phyloP scores from a whole-genome alignment of 2,329 filamentous ascomycete genomes.

The Aspergillus uvarum region DNA sequence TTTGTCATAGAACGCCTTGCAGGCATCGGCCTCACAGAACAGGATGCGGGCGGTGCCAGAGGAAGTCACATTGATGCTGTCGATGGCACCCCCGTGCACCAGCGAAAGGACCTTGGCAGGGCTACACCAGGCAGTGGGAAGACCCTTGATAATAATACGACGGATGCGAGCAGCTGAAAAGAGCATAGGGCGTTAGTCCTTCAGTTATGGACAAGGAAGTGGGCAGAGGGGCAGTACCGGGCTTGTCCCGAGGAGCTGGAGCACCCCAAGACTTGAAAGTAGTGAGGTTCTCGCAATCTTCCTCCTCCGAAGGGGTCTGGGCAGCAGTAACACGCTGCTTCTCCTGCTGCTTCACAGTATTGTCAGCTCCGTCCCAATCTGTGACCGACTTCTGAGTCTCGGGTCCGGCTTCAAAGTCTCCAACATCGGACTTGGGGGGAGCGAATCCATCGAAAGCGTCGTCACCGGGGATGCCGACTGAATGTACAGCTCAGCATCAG shows the following conservation, averaged over 20 bases:
- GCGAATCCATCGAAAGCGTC: not conserved
- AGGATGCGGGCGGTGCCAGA: slow-evolving; percentile 33
- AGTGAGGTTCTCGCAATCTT: slow-evolving; percentile 31
- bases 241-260: slow-evolving; percentile 25
- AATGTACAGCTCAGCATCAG: not conserved
- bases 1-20: slow-evolving; percentile 36
- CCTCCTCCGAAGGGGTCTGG: slow-evolving; percentile 5
- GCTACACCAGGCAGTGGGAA: slow-evolving; percentile 34
- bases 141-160: slow-evolving; percentile 35
- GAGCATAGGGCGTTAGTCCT: not conserved
- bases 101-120: slow-evolving; percentile 37
- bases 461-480: not conserved
- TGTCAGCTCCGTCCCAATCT: not conserved
- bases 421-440: not conserved
- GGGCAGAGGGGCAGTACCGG: slow-evolving; percentile 21
- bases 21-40: slow-evolving; percentile 37
- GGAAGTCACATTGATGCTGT: slow-evolving; percentile 28
- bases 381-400: not conserved
- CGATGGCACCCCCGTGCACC: slow-evolving; percentile 41
- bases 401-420: not conserved
- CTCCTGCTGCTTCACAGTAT: not conserved
- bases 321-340: not conserved
- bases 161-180: slow-evolving; percentile 26
- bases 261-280: slow-evolving; percentile 36
- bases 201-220: not conserved